Evolutionary conservation across 768 basidiomycete genomes (phyloP).

Genomic region (Amanita muscaria): DNA sequence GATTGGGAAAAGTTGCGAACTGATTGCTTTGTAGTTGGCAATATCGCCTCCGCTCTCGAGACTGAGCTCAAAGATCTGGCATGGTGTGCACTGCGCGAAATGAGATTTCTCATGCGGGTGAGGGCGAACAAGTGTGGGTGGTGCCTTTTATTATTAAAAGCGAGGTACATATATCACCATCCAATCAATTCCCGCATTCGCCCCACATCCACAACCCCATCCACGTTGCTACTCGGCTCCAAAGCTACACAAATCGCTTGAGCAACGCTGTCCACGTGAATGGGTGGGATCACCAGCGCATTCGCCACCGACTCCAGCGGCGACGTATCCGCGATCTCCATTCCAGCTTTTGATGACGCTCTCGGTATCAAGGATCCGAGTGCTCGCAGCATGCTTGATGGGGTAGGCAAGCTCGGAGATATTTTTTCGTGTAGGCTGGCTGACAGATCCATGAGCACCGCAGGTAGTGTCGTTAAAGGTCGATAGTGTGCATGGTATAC

Average conservation of each 20-base stretch:
- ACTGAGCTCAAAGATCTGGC: neutral
- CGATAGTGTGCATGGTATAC: constrained; percentile 94
- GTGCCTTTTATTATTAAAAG: neutral
- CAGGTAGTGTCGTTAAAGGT: constrained; percentile 81
- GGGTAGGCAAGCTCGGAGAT: constrained; percentile 52
- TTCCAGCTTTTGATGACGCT: constrained; percentile 13
- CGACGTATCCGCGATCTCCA: constrained; percentile 24
- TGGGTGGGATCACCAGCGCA: constrained; percentile 75
- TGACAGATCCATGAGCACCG: constrained; percentile 76
- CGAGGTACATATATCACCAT: no score
- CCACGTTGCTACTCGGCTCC: constrained; percentile 39
- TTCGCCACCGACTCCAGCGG: constrained; percentile 64
- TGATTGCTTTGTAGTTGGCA: neutral
- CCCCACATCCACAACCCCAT: constrained; percentile 59
- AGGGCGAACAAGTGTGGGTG: neutral
- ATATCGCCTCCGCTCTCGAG: neutral
- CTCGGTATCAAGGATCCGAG: constrained; percentile 24
- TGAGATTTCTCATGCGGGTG: neutral
- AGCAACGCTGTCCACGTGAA: constrained; percentile 95
- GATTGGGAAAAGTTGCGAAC: neutral
- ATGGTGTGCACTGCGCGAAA: neutral
- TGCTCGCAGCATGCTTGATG: constrained; percentile 51
- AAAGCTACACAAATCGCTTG: constrained; percentile 66
- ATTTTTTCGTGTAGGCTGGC: constrained; percentile 57
- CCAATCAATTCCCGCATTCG: constrained; percentile 73